Percentiles rank a stretch among this genome's conserved stretches.
Conservation (phyloP, 345 rosid species). For the Eucalyptus erythrocorys region DNA sequence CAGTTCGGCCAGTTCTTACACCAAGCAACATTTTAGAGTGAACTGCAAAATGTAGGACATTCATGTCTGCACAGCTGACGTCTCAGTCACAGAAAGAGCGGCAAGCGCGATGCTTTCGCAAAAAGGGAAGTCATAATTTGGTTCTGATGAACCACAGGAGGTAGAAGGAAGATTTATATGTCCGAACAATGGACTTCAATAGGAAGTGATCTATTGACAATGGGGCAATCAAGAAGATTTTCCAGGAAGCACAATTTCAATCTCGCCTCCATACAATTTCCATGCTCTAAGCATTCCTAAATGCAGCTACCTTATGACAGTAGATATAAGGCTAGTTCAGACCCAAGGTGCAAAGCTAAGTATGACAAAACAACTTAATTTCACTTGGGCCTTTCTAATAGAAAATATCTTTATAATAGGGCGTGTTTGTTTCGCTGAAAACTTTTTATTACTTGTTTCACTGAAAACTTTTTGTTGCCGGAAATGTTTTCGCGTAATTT, state of each 20-base stretch:
- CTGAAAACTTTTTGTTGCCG: neutral
- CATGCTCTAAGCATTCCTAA: neutral
- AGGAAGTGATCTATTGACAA: neutral
- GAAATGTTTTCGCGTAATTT: accelerated
- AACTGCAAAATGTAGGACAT: neutral
- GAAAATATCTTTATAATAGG: neutral
- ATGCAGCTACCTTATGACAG: neutral
- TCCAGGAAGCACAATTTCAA: neutral
- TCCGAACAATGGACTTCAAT: neutral
- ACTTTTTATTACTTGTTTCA: neutral
- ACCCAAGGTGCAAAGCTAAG: neutral
- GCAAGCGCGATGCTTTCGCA: neutral
- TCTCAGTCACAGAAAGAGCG: neutral
- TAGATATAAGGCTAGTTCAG: neutral
- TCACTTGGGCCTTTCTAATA: neutral
- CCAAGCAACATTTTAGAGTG: neutral
- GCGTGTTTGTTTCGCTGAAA: too few relatives aligned
- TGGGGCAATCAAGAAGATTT: neutral
- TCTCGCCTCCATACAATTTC: neutral
- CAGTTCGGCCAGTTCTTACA: neutral
- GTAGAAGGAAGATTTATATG: neutral
- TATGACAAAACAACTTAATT: neutral
- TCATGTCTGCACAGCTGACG: neutral
- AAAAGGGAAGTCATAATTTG: neutral
- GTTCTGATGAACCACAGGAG: neutral